Base-by-base conservation (phyloP, 208 protist genomes). In the Crithidia mellificae region DNA sequence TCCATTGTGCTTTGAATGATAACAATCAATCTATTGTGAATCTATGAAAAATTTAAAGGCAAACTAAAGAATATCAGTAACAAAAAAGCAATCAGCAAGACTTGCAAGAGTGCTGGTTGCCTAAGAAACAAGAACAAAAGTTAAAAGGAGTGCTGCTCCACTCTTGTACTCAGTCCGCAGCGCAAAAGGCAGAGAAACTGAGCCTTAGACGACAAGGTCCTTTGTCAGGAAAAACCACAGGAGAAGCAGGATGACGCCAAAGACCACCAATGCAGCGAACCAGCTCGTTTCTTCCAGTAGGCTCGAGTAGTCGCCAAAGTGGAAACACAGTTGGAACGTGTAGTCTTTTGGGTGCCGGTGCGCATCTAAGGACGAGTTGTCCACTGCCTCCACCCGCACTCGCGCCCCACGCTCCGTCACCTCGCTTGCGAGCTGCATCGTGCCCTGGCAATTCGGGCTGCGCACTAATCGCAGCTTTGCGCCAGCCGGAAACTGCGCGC, bases 211-310 rank as follows among this genome's bases (percentile, higher is more conserved):
- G 17, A 68, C 47, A 20, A 93, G 64, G 61, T 93, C 87, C 55
- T 88, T 90, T 0, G 84, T 93, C 20, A 93, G 57, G 34, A 93
- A 52, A 7, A 80, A 75, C 87, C 87, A 93, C 6, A 88, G 27
- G 12, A 80, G 27, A 20, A 87, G 38, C n/a, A 77, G 68, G 2
- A 72, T 34, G 39, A 82, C 74, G 15, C 74, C 43, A 6, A 77
- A 49, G n/a, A 90, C n/a, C 20, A 59, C 29, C 7, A 72, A 43
- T 6, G 77, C 46, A 3, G 69, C 80, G 15, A 78, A 79, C 6
- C 43, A 39, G 56, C 62, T 80, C 15, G 65, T 56, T 25, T 78
- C 69, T 38, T 85, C 75, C 22, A 73, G 38, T 3, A 43, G 6
- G 14, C 63, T 63, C 30, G 69, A 32, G 43, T 59, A 20, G 20